Evolutionary conservation across 2,329 filamentous ascomycete genomes (phyloP).

Genomic region (Colletotrichum echinochloae): DNA sequence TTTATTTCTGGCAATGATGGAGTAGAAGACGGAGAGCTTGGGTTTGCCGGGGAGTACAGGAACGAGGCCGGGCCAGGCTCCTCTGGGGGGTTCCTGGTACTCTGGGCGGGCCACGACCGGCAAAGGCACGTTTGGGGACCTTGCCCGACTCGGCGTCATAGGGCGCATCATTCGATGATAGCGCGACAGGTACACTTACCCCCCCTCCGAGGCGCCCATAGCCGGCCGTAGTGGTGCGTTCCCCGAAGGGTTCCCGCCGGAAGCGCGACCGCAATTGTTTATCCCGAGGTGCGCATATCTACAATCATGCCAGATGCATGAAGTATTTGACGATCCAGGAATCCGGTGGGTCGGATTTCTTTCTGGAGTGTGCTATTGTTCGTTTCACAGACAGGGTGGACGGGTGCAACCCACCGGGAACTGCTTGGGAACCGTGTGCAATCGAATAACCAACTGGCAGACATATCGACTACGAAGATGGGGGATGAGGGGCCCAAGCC

Average conservation of each 20-base stretch:
- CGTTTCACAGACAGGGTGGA: constrained; percentile 6
- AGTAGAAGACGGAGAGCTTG: constrained; percentile 27
- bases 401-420: constrained; percentile 1
- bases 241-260: constrained; percentile 13
- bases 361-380: not conserved
- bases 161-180: constrained; percentile 35
- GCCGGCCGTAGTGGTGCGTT: constrained; percentile 25
- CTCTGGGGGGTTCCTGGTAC: constrained; percentile 28
- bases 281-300: constrained; percentile 10
- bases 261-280: constrained; percentile 5
- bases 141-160: constrained; percentile 37
- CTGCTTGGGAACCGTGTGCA: not conserved
- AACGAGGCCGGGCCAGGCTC: constrained; percentile 36
- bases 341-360: not conserved
- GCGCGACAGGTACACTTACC: constrained; percentile 21
- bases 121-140: constrained; percentile 33
- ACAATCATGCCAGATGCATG: not conserved
- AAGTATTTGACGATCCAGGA: not conserved
- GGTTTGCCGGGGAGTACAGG: constrained; percentile 34
- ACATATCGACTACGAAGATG: not conserved
- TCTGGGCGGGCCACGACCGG: constrained; percentile 19
- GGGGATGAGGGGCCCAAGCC: not conserved
- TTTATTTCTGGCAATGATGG: constrained; percentile 39
- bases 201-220: constrained; percentile 3
- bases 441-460: not conserved